Conservation (phyloP, 345 rosid species). For the Populus pruinosa region DNA sequence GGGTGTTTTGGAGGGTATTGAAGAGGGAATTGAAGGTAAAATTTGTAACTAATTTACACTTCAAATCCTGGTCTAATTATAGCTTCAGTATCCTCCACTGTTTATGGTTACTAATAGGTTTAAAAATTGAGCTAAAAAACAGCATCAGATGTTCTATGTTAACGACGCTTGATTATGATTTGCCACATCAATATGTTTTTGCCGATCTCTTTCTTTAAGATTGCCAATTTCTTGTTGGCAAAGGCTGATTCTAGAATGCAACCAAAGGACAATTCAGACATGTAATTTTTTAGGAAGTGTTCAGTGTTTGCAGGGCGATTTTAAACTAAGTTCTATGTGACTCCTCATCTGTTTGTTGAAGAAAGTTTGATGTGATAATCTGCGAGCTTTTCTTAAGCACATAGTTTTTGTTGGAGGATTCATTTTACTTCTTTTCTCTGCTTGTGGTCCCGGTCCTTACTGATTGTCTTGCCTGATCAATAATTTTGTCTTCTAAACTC, state of each 20-base stretch:
- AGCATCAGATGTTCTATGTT: neutral
- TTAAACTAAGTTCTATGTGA: neutral
- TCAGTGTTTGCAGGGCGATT: neutral
- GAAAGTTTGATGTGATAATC: neutral
- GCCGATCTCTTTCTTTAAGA: neutral
- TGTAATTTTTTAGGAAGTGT: neutral
- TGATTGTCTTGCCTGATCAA: neutral
- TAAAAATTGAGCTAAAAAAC: neutral
- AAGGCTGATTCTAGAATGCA: neutral
- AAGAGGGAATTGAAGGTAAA: neutral
- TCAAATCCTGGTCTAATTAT: neutral
- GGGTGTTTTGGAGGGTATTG: neutral
- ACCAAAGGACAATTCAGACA: neutral
- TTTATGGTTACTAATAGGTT: neutral
- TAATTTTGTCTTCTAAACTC: neutral
- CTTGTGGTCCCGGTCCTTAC: neutral
- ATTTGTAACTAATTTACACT: neutral
- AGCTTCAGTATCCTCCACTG: neutral
- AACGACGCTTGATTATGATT: neutral
- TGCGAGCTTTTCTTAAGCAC: neutral
- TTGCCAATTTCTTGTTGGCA: neutral
- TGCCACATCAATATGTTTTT: neutral
- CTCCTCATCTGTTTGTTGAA: neutral
- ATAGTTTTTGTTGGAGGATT: neutral
- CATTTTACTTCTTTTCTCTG: neutral